Evolutionary conservation across 495 filamentous ascomycete species (phyloP), one percentile per base, ranked within the genome.

Genomic region (Cenococcum geophilum): DNA sequence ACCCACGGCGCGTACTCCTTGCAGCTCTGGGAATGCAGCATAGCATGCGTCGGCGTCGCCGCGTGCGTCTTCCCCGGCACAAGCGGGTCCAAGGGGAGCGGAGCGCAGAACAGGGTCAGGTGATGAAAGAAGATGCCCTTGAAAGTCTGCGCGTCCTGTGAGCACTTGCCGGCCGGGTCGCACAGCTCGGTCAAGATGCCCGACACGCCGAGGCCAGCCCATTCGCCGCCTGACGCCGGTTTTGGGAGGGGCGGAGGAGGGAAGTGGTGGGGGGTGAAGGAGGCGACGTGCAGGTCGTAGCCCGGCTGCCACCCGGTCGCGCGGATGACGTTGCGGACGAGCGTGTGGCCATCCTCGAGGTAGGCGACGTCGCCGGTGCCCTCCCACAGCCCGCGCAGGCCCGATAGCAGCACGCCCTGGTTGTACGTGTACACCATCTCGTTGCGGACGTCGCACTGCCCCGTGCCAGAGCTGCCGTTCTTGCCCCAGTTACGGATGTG

Each of bases 111-210:
- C 3, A 83, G 71, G 0, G 85, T 80, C 1, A 98, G 78, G 65
- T 98, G 92, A 72, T 96, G 83, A 77, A 93, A 95, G 77, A 89
- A 95, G 56, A 96, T 92, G 14, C 91, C 89, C 69, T 97, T 98
- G 79, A 98, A 98, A 0, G 89, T 95, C 68, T 97, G 91, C 0
- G 80, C 81, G 67, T 98, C 80, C 74, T 97, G 93, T 11, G 83
- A 87, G 69, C 92, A 97, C 47, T 72, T 77, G 2, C 82, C 89
- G 18, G 71, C 75, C 0, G 85, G 81, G 71, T 98, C 93, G 69
- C 92, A 97, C 11, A 78, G 72, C 20, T 98, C 93, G 70, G 96
- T 90, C 57, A 98, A 76, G 9, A 96, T 79, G 10, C 93, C 92
- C 22, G 79, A 79, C 1, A 88, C 81, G 14, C 91, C 91, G 1